Evolutionary conservation across 2,329 filamentous ascomycete species (phyloP).

Genomic region (Raffaelea arxii): DNA sequence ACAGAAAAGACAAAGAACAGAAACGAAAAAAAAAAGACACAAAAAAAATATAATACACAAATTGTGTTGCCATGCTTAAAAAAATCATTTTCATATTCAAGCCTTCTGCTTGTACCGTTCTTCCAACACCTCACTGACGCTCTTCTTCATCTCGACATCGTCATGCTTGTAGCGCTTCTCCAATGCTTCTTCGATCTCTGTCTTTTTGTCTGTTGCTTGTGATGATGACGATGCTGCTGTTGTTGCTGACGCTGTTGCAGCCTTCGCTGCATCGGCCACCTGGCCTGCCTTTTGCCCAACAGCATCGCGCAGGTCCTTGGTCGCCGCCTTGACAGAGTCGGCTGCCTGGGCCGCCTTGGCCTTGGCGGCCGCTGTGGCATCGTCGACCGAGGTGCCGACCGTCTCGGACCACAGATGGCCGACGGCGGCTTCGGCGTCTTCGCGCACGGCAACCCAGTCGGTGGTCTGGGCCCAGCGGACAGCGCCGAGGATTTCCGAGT

Average conservation of each 20-base stretch:
- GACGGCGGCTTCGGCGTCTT: conserved; percentile 42
- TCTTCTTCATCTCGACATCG: conserved; percentile 31
- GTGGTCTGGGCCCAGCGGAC: conserved; percentile 57
- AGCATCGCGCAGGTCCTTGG: conserved; percentile 10
- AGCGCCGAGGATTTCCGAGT: conserved; percentile 58
- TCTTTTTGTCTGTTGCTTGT: conserved; percentile 23
- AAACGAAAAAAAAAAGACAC: no score
- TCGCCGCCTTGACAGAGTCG: conserved; percentile 22
- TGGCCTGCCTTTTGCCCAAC: no score
- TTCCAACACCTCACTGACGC: conserved; percentile 41
- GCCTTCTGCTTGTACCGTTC: conserved; percentile 39
- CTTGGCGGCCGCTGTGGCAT: conserved; percentile 15
- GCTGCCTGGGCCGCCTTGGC: conserved; percentile 14
- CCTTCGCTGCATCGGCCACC: no score
- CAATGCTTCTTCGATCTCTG: conserved; percentile 38
- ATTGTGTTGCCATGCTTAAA: not conserved
- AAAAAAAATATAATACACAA: no score
- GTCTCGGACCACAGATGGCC: conserved; percentile 33
- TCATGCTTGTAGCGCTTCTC: conserved; percentile 38
- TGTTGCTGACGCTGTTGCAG: conserved; percentile 18
- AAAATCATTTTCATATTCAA: not conserved
- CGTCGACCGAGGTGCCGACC: conserved; percentile 22
- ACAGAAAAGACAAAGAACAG: no score
- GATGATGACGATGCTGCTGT: conserved; percentile 20
- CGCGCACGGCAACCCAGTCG: conserved; percentile 54